Evolutionary conservation across 2,329 filamentous ascomycete genomes (phyloP).

Genomic region (Aureobasidium sp.): DNA sequence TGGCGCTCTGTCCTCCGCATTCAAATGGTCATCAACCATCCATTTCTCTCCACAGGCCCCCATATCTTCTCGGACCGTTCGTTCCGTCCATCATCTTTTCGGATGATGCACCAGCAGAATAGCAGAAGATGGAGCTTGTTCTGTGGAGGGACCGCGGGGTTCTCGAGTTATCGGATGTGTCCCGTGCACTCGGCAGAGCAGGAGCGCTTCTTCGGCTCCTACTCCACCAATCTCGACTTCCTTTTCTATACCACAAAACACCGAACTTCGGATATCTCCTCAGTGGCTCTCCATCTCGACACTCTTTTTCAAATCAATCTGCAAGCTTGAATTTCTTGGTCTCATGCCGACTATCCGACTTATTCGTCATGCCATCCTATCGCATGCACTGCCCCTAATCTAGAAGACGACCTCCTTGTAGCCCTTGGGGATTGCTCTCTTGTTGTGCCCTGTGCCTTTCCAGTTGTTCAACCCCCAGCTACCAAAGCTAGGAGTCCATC

Average conservation of each 20-base stretch:
- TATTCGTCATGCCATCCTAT: neutral
- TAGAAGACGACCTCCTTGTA: constrained; percentile 16
- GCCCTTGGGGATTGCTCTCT: neutral
- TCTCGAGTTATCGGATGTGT: neutral
- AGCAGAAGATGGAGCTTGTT: neutral
- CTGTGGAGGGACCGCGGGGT: neutral
- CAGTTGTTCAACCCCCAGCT: neutral
- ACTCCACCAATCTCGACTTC: neutral
- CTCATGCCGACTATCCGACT: neutral
- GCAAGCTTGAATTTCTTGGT: neutral
- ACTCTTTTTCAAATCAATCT: neutral
- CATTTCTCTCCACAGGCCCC: neutral
- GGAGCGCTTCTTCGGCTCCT: neutral
- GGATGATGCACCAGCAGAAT: neutral
- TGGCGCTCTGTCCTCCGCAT: neutral
- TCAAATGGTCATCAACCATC: neutral
- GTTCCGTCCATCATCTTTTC: neutral
- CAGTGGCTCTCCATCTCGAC: neutral
- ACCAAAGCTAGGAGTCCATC: neutral
- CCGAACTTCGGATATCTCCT: neutral
- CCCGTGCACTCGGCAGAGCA: constrained; percentile 5
- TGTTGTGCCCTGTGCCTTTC: neutral
- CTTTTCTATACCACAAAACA: neutral
- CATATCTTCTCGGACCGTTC: neutral
- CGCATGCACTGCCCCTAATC: neutral